These are phyloP conservation scores for Calocera viscosa DNA, from an alignment of 768 basidiomycete species.

Conservation along the genomic window DNA sequence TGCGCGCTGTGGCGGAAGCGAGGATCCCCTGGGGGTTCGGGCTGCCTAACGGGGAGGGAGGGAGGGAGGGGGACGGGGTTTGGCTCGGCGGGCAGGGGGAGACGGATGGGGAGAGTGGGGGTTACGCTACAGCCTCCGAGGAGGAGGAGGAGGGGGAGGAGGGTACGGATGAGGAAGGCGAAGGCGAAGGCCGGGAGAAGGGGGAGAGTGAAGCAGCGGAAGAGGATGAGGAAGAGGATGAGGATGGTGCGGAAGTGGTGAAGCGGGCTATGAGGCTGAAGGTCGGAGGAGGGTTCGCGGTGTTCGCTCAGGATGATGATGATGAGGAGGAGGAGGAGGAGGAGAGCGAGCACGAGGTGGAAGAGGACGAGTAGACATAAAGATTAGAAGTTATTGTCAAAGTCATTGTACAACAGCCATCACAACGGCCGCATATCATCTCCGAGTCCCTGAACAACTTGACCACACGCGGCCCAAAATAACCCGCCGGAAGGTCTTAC, in stretches of 20 bases:
- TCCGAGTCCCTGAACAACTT: no score
- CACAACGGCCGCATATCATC: no score
- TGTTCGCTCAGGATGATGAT: slow-evolving; percentile 17
- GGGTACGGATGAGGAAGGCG: slow-evolving; percentile 22
- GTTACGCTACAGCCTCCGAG: slow-evolving; percentile 46
- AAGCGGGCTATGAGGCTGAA: slow-evolving; percentile 7
- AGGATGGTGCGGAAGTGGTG: neutral
- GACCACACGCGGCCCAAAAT: no score
- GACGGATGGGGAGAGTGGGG: slow-evolving; percentile 28
- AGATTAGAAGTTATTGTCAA: no score
- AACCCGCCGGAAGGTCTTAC: no score
- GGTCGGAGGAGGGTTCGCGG: neutral
- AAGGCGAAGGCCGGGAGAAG: slow-evolving; percentile 21
- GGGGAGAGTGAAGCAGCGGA: slow-evolving; percentile 12
- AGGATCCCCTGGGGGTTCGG: slow-evolving; percentile 74
- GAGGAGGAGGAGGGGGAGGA: slow-evolving; percentile 16
- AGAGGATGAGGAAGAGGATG: neutral
- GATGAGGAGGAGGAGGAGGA: slow-evolving; percentile 26
- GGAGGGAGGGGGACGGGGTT: slow-evolving; percentile 12
- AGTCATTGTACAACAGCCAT: no score
- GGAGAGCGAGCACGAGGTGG: slow-evolving; percentile 26
- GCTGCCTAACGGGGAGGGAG: slow-evolving; percentile 40
- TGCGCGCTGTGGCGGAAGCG: slow-evolving; percentile 74
- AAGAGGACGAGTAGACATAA: slow-evolving; percentile 23
- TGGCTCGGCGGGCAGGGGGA: slow-evolving; percentile 15